phyloP scores from a whole-genome alignment of 1,139 yeast genomes.

The Diutina mesorugosa region DNA sequence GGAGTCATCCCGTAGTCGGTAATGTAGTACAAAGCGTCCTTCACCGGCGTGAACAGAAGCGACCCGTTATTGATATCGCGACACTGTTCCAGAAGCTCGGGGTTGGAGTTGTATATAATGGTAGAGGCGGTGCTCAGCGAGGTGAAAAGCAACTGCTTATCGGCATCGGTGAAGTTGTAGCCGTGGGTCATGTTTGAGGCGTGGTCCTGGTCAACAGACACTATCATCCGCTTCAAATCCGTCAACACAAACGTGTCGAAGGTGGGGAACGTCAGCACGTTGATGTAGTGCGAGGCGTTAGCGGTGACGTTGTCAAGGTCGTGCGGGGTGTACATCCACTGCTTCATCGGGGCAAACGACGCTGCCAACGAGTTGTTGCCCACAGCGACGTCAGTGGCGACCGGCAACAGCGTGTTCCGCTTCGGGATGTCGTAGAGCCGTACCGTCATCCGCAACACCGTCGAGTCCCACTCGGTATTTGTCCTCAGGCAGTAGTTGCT shows the following conservation, averaged over 20 bases:
- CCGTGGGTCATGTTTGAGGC: neutral
- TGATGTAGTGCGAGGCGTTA: neutral
- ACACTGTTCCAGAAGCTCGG: neutral
- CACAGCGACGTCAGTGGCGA: neutral
- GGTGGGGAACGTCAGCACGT: neutral
- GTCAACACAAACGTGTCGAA: neutral
- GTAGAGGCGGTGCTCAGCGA: neutral
- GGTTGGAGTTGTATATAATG: neutral
- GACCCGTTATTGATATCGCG: neutral
- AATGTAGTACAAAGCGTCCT: neutral
- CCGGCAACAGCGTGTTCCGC: neutral
- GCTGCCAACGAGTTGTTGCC: neutral
- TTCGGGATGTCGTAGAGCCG: neutral
- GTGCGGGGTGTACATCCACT: neutral
- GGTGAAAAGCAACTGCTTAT: neutral
- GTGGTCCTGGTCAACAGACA: neutral
- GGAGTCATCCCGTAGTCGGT: constrained; percentile 16
- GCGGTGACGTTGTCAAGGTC: neutral
- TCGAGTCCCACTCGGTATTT: neutral
- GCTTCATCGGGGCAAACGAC: neutral
- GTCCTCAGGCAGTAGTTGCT: neutral
- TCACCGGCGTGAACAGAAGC: neutral
- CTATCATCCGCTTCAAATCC: neutral
- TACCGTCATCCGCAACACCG: neutral
- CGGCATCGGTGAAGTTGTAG: neutral